Evolutionary conservation across 2,329 filamentous ascomycete genomes (phyloP).

Genomic region (Magnaporthiopsis poae): DNA sequence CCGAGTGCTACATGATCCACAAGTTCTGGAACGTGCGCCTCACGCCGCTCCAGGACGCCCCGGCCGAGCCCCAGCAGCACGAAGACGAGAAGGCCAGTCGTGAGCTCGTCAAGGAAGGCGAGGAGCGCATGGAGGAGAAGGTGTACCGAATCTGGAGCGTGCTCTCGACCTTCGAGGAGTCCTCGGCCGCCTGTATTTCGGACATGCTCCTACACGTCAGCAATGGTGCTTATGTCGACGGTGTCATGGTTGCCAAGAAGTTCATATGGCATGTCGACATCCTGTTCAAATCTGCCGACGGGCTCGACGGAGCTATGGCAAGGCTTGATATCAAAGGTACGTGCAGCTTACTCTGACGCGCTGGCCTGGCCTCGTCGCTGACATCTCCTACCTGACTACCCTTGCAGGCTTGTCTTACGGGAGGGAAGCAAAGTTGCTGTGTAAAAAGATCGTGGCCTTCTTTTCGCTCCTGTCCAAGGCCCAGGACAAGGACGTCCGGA

Average conservation of each 20-base stretch:
- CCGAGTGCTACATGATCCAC: constrained; percentile 99
- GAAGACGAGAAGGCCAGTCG: constrained; percentile 51
- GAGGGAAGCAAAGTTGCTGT: constrained; percentile 94
- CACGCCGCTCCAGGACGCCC: constrained; percentile 46
- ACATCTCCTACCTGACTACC: neutral
- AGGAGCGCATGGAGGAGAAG: constrained; percentile 94
- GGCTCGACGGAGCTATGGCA: constrained; percentile 65
- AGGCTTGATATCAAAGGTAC: constrained; percentile 64
- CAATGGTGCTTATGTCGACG: constrained; percentile 92
- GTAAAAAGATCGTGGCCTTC: constrained; percentile 98
- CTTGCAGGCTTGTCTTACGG: constrained; percentile 70
- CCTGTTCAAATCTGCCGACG: constrained; percentile 78
- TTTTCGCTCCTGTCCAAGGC: constrained; percentile 91
- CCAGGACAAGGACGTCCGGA: constrained; percentile 78
- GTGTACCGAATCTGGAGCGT: constrained; percentile 98
- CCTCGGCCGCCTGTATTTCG: constrained; percentile 93
- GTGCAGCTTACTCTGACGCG: constrained; percentile 15
- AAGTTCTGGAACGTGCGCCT: constrained; percentile 99
- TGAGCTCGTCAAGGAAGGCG: constrained; percentile 67
- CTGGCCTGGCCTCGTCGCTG: neutral
- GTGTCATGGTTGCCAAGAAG: constrained; percentile 84
- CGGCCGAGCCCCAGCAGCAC: constrained; percentile 13
- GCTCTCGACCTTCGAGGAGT: constrained; percentile 91
- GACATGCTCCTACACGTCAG: constrained; percentile 98
- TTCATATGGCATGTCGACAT: constrained; percentile 96